Evolutionary conservation across 345 rosid genomes (phyloP).

Genomic region (Cochlearia excelsa): DNA sequence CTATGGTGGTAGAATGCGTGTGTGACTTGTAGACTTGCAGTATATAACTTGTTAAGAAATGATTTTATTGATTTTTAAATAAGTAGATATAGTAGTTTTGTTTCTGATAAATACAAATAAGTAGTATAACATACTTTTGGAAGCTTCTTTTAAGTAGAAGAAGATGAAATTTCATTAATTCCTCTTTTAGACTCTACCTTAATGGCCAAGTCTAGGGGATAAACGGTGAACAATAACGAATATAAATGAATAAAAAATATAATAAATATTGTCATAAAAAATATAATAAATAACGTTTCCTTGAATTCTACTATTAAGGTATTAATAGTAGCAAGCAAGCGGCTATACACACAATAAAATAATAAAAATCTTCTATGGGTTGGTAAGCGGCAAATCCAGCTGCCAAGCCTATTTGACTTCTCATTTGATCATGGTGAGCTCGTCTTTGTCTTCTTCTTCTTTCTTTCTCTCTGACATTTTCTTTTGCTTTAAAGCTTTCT

Average conservation of each 20-base stretch:
- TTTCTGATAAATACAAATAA: no score
- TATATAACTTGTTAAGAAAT: background rate
- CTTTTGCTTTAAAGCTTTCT: constrained; percentile 32
- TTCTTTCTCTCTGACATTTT: constrained; percentile 10
- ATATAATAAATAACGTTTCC: constrained; percentile 8
- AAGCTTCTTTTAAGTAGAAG: constrained; percentile 7
- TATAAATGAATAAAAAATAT: background rate
- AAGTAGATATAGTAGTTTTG: no score
- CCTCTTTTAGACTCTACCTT: constrained; percentile 14
- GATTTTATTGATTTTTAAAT: no score
- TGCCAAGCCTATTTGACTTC: constrained; percentile 50
- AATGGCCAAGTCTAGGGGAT: constrained; percentile 1
- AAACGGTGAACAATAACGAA: constrained; percentile 10
- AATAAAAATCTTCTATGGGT: constrained; percentile 31
- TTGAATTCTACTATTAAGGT: constrained; percentile 5
- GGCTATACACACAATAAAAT: background rate
- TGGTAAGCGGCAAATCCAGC: constrained; percentile 59
- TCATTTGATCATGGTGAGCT: constrained; percentile 43
- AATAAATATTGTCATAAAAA: constrained; percentile 12
- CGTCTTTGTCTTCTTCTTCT: constrained; percentile 27
- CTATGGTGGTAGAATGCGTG: background rate
- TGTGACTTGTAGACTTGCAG: constrained; percentile 9
- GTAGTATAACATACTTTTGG: background rate
- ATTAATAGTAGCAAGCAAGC: constrained; percentile 11
- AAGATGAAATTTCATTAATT: background rate